Evolutionary conservation across 441 rosid species (phyloP).

Genomic region (Croton setiger): DNA sequence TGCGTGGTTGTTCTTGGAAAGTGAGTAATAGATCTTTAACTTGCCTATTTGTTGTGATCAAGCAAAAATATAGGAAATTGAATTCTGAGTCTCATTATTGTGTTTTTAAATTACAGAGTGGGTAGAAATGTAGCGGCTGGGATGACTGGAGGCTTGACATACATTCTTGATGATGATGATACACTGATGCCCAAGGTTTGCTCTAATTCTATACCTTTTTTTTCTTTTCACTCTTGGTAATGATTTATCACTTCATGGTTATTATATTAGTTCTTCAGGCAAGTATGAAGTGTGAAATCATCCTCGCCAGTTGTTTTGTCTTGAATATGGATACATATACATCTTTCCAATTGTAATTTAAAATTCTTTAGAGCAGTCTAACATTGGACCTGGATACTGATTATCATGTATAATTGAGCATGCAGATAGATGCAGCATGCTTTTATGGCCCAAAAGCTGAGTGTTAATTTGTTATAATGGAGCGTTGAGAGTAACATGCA

Average conservation of each 20-base stretch:
- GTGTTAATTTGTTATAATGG: not conserved
- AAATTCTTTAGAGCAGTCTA: not conserved
- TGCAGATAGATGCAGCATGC: not conserved
- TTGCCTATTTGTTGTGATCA: slow-evolving; percentile 4
- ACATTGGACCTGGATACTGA: not conserved
- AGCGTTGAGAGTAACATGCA: not conserved
- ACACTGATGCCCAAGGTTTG: slow-evolving; percentile 84
- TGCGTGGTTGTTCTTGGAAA: slow-evolving; percentile 95
- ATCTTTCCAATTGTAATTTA: not conserved
- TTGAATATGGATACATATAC: not conserved
- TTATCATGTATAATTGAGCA: not conserved
- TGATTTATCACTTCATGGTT: not conserved
- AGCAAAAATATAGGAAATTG: slow-evolving; percentile 1
- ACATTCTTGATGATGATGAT: slow-evolving; percentile 85
- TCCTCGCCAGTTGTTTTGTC: not conserved
- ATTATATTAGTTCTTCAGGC: not conserved
- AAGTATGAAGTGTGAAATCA: not conserved
- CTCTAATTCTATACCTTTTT: slow-evolving; percentile 5
- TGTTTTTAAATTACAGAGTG: slow-evolving; percentile 53
- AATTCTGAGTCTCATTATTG: slow-evolving; percentile 8
- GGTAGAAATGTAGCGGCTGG: slow-evolving; percentile 98
- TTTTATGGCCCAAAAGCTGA: not conserved
- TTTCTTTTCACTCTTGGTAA: not conserved
- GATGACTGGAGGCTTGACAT: slow-evolving; percentile 97
- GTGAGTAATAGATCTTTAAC: slow-evolving; percentile 45